Conservation (phyloP, 441 rosid genomes). For the Geranium incanum region DNA sequence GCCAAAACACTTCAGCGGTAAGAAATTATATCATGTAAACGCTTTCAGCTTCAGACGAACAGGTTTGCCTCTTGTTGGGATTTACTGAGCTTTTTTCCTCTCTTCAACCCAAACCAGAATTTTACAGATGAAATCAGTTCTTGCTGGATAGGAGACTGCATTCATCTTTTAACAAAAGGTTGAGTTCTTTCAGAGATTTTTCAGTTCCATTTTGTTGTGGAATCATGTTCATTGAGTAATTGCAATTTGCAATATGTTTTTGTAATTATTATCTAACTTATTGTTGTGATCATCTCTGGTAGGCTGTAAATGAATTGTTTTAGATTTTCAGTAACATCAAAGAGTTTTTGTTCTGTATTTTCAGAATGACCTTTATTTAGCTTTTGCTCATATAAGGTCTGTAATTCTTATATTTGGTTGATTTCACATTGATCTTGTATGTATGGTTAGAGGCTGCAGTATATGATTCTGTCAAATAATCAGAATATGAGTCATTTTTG, state of each 20-base stretch:
- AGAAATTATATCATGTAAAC: neutral
- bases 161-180: neutral
- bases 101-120: neutral
- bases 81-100: neutral
- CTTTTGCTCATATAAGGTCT: neutral
- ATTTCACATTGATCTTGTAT: neutral
- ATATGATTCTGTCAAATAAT: too few species aligned
- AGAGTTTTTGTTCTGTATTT: neutral
- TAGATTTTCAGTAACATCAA: neutral
- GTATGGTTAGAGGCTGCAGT: neutral
- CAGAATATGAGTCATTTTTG: too few species aligned
- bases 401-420: neutral
- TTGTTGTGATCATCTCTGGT: neutral
- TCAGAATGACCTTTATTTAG: neutral
- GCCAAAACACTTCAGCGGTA: slow-evolving; percentile 5
- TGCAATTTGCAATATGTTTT: neutral
- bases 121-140: neutral
- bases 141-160: neutral
- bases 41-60: neutral
- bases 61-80: neutral
- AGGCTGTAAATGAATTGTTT: neutral
- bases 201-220: neutral
- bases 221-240: neutral
- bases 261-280: neutral
- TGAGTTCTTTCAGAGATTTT: neutral